phyloP scores from a whole-genome alignment of 1,284 basidiomycete species.

The Naganishia sp. region DNA sequence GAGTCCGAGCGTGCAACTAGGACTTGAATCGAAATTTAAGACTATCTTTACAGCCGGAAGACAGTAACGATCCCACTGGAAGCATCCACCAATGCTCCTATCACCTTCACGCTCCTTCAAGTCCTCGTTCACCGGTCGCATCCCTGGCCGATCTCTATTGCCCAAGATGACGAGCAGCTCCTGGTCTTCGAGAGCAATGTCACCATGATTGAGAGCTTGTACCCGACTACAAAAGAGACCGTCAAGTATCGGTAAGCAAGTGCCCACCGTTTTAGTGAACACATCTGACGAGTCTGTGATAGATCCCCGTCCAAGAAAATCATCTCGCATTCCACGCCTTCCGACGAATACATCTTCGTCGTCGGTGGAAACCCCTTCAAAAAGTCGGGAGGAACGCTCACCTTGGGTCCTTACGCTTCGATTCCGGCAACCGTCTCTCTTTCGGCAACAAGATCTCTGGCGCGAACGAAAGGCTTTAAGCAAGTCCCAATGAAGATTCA shows the following conservation, averaged over 20 bases:
- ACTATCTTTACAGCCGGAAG: background rate
- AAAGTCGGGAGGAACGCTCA: slow-evolving; percentile 76
- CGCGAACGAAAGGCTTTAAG: slow-evolving; percentile 46
- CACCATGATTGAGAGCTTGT: slow-evolving; percentile 73
- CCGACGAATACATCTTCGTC: slow-evolving; percentile 47
- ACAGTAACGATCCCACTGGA: slow-evolving; percentile 50
- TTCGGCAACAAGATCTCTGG: slow-evolving; percentile 36
- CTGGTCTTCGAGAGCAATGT: slow-evolving; percentile 72
- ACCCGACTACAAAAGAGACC: slow-evolving; percentile 74
- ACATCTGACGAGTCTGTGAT: background rate
- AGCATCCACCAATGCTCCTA: slow-evolving; percentile 54
- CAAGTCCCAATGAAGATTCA: slow-evolving; percentile 73
- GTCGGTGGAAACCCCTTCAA: slow-evolving; percentile 54
- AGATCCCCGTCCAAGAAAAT: slow-evolving; percentile 55
- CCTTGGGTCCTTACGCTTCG: slow-evolving; percentile 82
- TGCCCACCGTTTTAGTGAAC: background rate
- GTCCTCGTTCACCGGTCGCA: slow-evolving; percentile 71
- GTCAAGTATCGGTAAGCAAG: slow-evolving; percentile 75
- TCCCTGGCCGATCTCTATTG: slow-evolving; percentile 71
- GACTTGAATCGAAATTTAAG: background rate
- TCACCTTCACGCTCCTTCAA: slow-evolving; percentile 74
- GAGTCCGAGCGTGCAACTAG: background rate
- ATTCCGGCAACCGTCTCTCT: slow-evolving; percentile 63
- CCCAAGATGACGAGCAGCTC: slow-evolving; percentile 76
- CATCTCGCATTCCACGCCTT: slow-evolving; percentile 63